Conservation (phyloP, 345 rosid genomes). For the Hibiscus tridactylites region DNA sequence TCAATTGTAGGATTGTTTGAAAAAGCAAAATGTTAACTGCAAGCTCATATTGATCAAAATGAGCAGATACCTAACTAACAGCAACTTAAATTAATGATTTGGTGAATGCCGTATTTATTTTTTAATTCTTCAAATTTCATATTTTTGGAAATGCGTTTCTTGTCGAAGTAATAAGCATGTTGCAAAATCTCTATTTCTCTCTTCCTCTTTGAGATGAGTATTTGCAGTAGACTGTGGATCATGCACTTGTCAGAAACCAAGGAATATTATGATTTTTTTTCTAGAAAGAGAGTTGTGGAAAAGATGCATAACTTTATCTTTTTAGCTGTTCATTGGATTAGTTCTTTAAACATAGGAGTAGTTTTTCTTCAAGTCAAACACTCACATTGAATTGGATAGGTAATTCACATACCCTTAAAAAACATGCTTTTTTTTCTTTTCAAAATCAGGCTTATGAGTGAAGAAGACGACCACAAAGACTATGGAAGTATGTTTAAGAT, state of each 20-base stretch:
- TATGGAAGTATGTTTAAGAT: background rate
- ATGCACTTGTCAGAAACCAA: background rate
- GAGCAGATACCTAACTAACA: background rate
- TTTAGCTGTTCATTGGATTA: background rate
- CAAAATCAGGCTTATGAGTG: background rate
- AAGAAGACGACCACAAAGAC: background rate
- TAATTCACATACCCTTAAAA: background rate
- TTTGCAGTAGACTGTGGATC: background rate
- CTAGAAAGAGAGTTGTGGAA: background rate
- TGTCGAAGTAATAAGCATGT: background rate
- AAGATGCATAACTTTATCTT: background rate
- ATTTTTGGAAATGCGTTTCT: background rate
- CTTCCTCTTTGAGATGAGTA: background rate
- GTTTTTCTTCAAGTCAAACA: background rate
- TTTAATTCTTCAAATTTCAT: background rate
- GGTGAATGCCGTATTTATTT: background rate
- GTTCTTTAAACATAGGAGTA: background rate
- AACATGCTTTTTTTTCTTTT: background rate
- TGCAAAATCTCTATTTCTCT: background rate
- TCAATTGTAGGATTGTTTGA: background rate
- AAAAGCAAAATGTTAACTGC: background rate
- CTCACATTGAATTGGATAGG: background rate
- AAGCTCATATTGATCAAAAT: background rate
- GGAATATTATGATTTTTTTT: background rate
- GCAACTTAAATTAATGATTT: background rate